phyloP scores from a whole-genome alignment of 495 filamentous ascomycete species.

The Lasiosphaeria hispida region DNA sequence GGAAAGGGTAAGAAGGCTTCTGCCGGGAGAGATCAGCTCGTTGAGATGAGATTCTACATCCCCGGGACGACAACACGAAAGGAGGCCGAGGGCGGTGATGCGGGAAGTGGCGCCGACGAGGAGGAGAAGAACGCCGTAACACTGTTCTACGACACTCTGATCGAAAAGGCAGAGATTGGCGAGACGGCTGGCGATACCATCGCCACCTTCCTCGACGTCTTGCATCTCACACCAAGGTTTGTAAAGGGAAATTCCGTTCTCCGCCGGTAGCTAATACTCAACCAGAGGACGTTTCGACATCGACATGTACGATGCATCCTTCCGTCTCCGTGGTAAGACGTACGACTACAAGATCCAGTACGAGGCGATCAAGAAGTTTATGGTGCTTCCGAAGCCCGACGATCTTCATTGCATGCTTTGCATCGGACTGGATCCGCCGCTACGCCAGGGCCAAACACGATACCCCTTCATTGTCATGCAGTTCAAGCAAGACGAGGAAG shows the following conservation, averaged over 20 bases:
- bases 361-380: constrained; percentile 95
- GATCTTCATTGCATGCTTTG: constrained; percentile 93
- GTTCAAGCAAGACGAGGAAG: constrained; percentile 96
- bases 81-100: constrained; percentile 72
- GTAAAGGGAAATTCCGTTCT: constrained; percentile 24
- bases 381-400: constrained; percentile 95
- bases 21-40: constrained; percentile 84
- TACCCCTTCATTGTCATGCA: constrained; percentile 99
- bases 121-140: constrained; percentile 93
- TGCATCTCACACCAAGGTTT: constrained; percentile 94
- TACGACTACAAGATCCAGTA: constrained; percentile 99
- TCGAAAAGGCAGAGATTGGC: constrained; percentile 99
- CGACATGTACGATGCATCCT: constrained; percentile 98
- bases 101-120: constrained; percentile 62
- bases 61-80: constrained; percentile 87
- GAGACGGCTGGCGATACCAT: constrained; percentile 96
- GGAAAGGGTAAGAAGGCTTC: constrained; percentile 84
- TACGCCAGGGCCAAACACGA: constrained; percentile 95
- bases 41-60: constrained; percentile 99
- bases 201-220: constrained; percentile 93
- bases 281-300: constrained; percentile 96
- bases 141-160: constrained; percentile 93
- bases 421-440: constrained; percentile 90
- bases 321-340: constrained; percentile 96
- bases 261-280: constrained; percentile 31